Evolutionary conservation across 1,139 yeast genomes (phyloP), one percentile per base, ranked within the genome.

Genomic region (Sugiyamaella novakii): DNA sequence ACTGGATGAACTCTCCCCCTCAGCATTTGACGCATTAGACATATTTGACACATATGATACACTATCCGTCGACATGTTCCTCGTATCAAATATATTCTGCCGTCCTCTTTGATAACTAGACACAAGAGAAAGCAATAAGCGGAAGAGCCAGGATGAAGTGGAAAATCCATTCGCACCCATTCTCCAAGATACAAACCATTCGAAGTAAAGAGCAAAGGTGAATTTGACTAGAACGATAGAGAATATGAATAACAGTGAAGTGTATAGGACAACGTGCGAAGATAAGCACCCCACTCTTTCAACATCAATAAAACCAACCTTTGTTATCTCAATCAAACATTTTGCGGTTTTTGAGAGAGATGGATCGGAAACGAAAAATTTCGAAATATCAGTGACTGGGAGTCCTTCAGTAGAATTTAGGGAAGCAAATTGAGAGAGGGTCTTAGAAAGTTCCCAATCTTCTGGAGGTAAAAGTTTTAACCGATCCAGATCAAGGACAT

Each of bases 281-380:
- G 94, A 86, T 64, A 87, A 80, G 69, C 96, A 88, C 10, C 96
- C 96, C 55, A 87, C 77, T 8, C 95, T 80, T 45, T 85, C 86
- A 0, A 88, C 78, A 64, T 87, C 95, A 50, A 88, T 79, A 30
- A 79, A 80, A 25, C 96, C 96, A 19, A 87, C 89, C 68, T 84
- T 87, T 39, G 85, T 74, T 46, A 86, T 82, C 67, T 88, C 96
- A 7, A 83, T 75, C 39, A 87, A 72, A 68, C 96, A 88, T 59
- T 81, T 77, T 2, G 91, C 94, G 2, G 81, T 81, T 58, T 75
- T 76, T 53, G 84, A 75, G 60, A 37, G 29, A n/a, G 43, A 45
- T 11, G 41, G 42, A 19, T 36, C 36, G 1, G 36, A 21, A 15
- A 29, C 41, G 27, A 43, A 42, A 19, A 18, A 22, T 14, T 30